A percentile compares a stretch with the other conserved stretches of the same genome.
These are phyloP conservation scores for Penicillium sp. DNA, from an alignment of 2,329 filamentous ascomycete species.

Conservation along the genomic window DNA sequence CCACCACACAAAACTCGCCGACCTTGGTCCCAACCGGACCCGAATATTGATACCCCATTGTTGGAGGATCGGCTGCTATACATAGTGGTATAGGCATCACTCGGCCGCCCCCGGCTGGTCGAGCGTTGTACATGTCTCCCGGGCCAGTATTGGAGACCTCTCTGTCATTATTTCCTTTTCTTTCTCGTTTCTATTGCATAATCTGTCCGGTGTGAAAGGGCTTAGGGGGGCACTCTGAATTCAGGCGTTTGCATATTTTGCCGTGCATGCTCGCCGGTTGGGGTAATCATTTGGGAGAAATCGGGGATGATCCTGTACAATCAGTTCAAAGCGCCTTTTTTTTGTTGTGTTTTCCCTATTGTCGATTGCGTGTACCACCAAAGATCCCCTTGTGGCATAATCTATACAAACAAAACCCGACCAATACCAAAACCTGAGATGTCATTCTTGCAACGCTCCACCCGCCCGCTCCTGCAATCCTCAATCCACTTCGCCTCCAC, in stretches of 20 bases:
- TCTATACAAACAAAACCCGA: slow-evolving; percentile 13
- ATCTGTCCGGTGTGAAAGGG: slow-evolving; percentile 23
- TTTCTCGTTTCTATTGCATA: slow-evolving; percentile 22
- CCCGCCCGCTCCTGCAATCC: not conserved
- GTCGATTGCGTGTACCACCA: slow-evolving; percentile 24
- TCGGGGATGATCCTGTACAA: slow-evolving; percentile 23
- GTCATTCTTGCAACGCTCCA: slow-evolving; percentile 1
- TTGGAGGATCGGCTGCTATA: slow-evolving; percentile 16
- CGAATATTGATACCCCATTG: slow-evolving; percentile 24
- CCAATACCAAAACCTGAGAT: slow-evolving; percentile 8
- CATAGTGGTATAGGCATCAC: slow-evolving; percentile 16
- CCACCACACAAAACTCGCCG: not conserved
- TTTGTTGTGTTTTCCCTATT: slow-evolving; percentile 15
- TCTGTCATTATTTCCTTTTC: slow-evolving; percentile 16
- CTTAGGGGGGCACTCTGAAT: slow-evolving; percentile 30
- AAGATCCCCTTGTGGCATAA: slow-evolving; percentile 18
- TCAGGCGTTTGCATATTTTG: slow-evolving; percentile 29
- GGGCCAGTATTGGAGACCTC: slow-evolving; percentile 12
- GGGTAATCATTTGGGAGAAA: slow-evolving; percentile 20
- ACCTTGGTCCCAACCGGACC: not conserved
- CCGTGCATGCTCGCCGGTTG: slow-evolving; percentile 18
- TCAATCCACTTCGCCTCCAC: not conserved
- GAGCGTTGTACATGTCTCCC: slow-evolving; percentile 27
- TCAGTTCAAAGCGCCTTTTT: slow-evolving; percentile 22
- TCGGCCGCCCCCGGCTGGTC: slow-evolving; percentile 14